These are phyloP conservation scores for Oidium heveae DNA, from an alignment of 2,329 filamentous ascomycete genomes.

Conservation along the genomic window DNA sequence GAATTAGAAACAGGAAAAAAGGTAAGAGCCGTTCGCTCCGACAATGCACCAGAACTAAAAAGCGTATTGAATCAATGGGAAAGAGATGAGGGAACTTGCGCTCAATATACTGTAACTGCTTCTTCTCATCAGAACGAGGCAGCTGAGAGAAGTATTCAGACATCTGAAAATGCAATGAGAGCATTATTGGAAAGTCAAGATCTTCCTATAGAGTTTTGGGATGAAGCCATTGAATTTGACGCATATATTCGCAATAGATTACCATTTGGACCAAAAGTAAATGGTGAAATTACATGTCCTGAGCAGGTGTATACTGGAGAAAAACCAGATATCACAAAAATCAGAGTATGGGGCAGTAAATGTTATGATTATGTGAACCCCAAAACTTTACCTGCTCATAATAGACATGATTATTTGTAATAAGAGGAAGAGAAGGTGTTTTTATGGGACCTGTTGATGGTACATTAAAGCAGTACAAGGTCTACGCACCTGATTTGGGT, in stretches of 20 bases:
- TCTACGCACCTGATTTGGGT: not conserved
- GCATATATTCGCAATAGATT: too few relatives aligned
- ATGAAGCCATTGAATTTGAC: not conserved
- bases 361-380: not conserved
- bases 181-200: not conserved
- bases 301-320: not conserved
- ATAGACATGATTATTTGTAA: not conserved
- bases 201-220: not conserved
- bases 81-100: not conserved
- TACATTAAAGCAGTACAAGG: not conserved
- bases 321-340: not conserved
- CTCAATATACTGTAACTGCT: not conserved
- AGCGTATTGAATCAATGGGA: not conserved
- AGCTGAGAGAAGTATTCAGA: too few relatives aligned
- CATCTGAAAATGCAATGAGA: not conserved
- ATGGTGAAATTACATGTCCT: not conserved
- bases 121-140: not conserved
- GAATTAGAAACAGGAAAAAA: not conserved
- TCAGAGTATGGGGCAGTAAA: not conserved
- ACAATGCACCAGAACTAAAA: not conserved
- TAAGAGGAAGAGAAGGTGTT: not conserved
- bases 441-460: not conserved
- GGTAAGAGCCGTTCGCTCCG: not conserved
- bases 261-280: not conserved
- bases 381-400: not conserved